Conservation (phyloP, 2,329 filamentous ascomycete genomes). For the Rutstroemia sp. region DNA sequence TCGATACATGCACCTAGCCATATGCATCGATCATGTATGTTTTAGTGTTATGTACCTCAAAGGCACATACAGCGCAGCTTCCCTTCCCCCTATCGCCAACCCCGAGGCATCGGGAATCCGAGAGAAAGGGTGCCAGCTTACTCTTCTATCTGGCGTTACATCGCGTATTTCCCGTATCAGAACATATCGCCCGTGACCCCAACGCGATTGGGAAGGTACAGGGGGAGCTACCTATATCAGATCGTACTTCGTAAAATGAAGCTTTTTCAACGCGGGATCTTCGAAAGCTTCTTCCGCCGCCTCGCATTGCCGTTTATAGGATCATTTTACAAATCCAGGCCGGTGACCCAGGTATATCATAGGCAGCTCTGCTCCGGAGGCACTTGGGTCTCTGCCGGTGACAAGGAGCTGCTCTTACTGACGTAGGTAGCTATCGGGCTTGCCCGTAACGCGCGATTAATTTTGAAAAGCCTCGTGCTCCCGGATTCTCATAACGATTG, state of each 20-base stretch:
- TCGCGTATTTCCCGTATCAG: background rate
- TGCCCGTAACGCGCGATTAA: background rate
- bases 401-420: background rate
- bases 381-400: background rate
- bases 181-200: background rate
- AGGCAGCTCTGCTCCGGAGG: background rate
- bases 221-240: background rate
- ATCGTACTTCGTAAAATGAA: background rate
- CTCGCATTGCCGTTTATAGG: background rate
- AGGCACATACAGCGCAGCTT: background rate
- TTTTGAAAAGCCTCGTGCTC: background rate
- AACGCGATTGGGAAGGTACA: background rate
- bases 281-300: background rate
- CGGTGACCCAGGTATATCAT: background rate
- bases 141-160: background rate
- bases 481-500: background rate
- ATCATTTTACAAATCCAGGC: background rate
- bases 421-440: background rate
- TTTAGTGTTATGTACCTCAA: no score
- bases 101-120: slow-evolving; percentile 7
- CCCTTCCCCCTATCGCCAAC: background rate
- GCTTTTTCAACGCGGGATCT: background rate
- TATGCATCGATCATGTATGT: slow-evolving; percentile 5
- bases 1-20: background rate
- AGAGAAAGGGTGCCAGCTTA: slow-evolving; percentile 3